Conservation (phyloP, 805 yeast species). For the Lipomyces yamadae region DNA sequence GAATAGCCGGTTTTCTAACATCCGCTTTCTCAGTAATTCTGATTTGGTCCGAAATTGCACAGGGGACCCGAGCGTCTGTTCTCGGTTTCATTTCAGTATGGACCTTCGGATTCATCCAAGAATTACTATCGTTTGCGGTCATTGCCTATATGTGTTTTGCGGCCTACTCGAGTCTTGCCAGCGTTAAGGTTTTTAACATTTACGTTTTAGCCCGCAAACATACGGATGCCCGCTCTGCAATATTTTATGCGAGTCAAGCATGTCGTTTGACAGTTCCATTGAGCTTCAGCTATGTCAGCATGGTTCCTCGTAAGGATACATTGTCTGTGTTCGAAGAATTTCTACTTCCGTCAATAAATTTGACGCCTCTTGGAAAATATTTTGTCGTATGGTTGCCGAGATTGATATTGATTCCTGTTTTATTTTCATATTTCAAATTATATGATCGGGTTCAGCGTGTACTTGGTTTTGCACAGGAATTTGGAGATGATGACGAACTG, state of each 20-base stretch:
- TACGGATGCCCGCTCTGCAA: conserved; percentile 74
- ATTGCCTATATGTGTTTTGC: conserved; percentile 71
- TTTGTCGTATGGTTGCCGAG: conserved; percentile 79
- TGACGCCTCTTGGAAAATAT: conserved; percentile 73
- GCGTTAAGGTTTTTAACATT: conserved; percentile 71
- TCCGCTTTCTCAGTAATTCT: conserved; percentile 56
- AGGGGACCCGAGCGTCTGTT: conserved; percentile 67
- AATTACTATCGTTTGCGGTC: conserved; percentile 51
- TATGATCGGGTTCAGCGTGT: conserved; percentile 62
- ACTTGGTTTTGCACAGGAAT: conserved; percentile 48
- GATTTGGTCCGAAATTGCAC: conserved; percentile 75
- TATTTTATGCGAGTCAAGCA: conserved; percentile 79
- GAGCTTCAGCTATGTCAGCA: conserved; percentile 75
- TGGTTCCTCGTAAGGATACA: conserved; percentile 56
- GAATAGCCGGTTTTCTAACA: conserved; percentile 53
- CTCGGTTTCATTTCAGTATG: conserved; percentile 56
- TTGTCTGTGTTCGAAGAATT: conserved; percentile 64
- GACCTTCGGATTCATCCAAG: conserved; percentile 50
- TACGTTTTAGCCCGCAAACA: conserved; percentile 73
- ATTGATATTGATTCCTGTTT: conserved; percentile 69
- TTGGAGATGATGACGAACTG: conserved; percentile 48
- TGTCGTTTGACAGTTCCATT: conserved; percentile 83
- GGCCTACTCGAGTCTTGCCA: conserved; percentile 67
- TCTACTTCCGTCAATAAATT: conserved; percentile 73
- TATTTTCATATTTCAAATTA: conserved; percentile 65